These are phyloP conservation scores for Lonicera japonica DNA, from an alignment of 129 eudicot species.

Conservation along the genomic window DNA sequence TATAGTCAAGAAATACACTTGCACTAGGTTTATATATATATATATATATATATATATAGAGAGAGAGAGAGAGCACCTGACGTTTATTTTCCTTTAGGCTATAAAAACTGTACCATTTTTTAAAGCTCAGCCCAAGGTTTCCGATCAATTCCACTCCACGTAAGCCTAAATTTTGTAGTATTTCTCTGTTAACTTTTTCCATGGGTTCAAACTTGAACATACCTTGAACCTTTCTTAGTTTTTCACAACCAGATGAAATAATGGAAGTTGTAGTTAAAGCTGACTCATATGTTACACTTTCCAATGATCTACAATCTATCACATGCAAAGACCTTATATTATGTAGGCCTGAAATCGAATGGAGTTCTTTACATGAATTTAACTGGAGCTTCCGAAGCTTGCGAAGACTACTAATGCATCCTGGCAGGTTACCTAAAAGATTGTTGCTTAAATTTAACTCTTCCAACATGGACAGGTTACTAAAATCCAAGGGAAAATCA, in stretches of 20 bases:
- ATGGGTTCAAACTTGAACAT: not conserved
- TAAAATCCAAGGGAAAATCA: slow-evolving; percentile 4
- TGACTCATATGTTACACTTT: not conserved
- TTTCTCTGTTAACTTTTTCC: not conserved
- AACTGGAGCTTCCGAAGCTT: not conserved
- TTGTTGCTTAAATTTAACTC: slow-evolving; percentile 4
- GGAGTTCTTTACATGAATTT: not conserved
- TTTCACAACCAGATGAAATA: not conserved
- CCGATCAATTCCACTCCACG: not conserved
- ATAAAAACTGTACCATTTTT: not conserved
- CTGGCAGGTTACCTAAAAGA: slow-evolving; percentile 10
- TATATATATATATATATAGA: not conserved
- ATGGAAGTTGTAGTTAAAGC: not conserved
- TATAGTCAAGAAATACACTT: too few relatives aligned
- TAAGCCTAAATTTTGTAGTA: not conserved
- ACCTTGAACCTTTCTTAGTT: not conserved
- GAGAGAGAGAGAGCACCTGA: not conserved
- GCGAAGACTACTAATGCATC: slow-evolving; percentile 4
- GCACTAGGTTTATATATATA: too few relatives aligned
- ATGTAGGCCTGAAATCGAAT: not conserved
- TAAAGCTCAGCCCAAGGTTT: not conserved
- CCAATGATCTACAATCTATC: not conserved
- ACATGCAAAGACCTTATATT: not conserved
- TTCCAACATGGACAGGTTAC: not conserved
- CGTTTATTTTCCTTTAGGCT: too few relatives aligned